Percentiles rank a stretch among this genome's conserved stretches.
These are phyloP conservation scores for Aspergillus ostianus DNA, from an alignment of 495 filamentous ascomycete species.

Conservation along the genomic window DNA sequence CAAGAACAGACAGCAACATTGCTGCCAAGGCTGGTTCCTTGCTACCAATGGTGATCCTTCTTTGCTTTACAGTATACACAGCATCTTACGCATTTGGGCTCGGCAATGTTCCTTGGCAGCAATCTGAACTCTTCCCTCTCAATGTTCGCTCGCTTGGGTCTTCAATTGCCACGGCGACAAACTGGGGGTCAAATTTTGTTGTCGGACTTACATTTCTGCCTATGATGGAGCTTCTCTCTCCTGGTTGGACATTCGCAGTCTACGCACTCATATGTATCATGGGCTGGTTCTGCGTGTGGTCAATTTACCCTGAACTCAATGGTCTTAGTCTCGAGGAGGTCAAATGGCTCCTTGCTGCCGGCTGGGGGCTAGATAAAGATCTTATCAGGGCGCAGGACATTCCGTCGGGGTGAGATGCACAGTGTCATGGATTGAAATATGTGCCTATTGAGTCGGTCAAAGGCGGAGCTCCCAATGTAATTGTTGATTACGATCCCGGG, in stretches of 20 bases:
- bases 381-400: background rate
- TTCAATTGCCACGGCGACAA: slow-evolving; percentile 78
- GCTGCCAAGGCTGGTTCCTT: slow-evolving; percentile 11
- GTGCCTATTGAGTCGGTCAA: background rate
- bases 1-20: slow-evolving; percentile 6
- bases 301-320: slow-evolving; percentile 81
- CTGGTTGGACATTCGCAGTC: slow-evolving; percentile 72
- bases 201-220: slow-evolving; percentile 84
- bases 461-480: too few relatives aligned
- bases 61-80: slow-evolving; percentile 78
- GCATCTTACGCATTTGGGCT: slow-evolving; percentile 84
- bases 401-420: background rate
- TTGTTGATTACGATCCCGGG: background rate
- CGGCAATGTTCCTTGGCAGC: slow-evolving; percentile 92
- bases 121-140: slow-evolving; percentile 85
- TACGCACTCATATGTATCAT: slow-evolving; percentile 68
- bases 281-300: slow-evolving; percentile 66
- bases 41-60: slow-evolving; percentile 55
- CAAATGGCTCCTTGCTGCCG: slow-evolving; percentile 66
- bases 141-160: slow-evolving; percentile 79
- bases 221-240: slow-evolving; percentile 75
- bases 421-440: background rate
- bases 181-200: slow-evolving; percentile 88
- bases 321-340: slow-evolving; percentile 81
- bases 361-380: slow-evolving; percentile 65